These are phyloP conservation scores for Nakazawaea pomicola DNA, from an alignment of 805 yeast species.

Conservation along the genomic window DNA sequence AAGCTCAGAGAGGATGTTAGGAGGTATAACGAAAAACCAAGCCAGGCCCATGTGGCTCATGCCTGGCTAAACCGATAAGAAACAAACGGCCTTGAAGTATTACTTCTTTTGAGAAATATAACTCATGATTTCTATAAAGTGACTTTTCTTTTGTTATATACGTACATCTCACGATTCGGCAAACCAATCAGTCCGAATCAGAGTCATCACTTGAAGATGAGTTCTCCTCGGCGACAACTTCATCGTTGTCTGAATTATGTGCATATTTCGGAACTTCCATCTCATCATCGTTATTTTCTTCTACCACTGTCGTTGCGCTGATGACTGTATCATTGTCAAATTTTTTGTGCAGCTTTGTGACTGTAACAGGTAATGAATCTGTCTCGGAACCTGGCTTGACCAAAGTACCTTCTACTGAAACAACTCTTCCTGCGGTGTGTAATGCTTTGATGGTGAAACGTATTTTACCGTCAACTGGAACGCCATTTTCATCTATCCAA, in stretches of 20 bases:
- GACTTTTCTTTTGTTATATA: too few species aligned
- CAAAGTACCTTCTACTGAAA: slow-evolving; percentile 86
- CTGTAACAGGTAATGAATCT: slow-evolving; percentile 47
- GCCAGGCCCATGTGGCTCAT: too few species aligned
- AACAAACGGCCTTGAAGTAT: too few species aligned
- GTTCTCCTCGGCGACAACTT: slow-evolving; percentile 22
- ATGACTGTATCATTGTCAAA: slow-evolving; percentile 27
- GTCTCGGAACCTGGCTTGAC: slow-evolving; percentile 51
- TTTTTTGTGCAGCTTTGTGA: slow-evolving; percentile 36
- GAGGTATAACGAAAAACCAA: too few species aligned
- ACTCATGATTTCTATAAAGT: too few species aligned
- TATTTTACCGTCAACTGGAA: slow-evolving; percentile 77
- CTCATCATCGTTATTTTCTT: not conserved
- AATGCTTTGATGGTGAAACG: slow-evolving; percentile 69
- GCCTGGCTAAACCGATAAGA: too few species aligned
- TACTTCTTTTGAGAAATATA: too few species aligned
- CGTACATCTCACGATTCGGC: too few species aligned
- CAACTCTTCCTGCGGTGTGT: slow-evolving; percentile 73
- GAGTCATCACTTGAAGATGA: slow-evolving; percentile 20
- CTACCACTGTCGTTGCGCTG: not conserved
- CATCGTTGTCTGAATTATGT: slow-evolving; percentile 18
- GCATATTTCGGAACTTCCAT: slow-evolving; percentile 21
- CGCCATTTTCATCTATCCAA: slow-evolving; percentile 78
- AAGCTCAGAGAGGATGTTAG: too few species aligned
- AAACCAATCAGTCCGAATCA: slow-evolving; percentile 12